Evolutionary conservation across 495 filamentous ascomycete genomes (phyloP).

Genomic region (Monascus purpureus): DNA sequence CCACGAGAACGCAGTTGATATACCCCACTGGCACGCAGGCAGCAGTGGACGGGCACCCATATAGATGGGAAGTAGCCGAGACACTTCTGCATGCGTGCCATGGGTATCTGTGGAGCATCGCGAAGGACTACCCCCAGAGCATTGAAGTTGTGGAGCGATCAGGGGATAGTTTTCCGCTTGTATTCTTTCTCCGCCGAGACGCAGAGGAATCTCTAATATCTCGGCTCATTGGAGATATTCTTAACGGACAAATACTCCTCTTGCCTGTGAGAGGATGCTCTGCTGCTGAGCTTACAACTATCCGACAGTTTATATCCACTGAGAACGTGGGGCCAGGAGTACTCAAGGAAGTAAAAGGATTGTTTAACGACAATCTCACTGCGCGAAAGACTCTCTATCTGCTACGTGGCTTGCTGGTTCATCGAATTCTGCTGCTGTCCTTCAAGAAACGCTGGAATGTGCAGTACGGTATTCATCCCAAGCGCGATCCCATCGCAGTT

Average conservation of each 20-base stretch:
- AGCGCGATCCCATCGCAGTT: conserved; percentile 43
- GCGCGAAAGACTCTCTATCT: conserved; percentile 27
- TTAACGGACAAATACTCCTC: conserved; percentile 2
- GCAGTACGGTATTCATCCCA: conserved; percentile 46
- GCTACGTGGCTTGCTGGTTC: conserved; percentile 45
- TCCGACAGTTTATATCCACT: conserved; percentile 2
- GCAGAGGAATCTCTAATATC: conserved; percentile 5
- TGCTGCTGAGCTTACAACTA: neutral
- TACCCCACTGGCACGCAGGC: conserved; percentile 49
- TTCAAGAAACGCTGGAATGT: conserved; percentile 59
- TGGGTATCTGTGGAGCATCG: conserved; percentile 9
- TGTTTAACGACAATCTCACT: neutral
- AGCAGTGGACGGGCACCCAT: conserved; percentile 40
- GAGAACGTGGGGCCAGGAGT: neutral
- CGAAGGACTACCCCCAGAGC: conserved; percentile 12
- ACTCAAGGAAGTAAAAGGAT: neutral
- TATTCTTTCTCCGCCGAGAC: conserved; percentile 9
- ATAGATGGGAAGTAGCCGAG: conserved; percentile 45
- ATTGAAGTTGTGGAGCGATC: conserved; percentile 19
- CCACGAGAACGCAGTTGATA: conserved; percentile 44
- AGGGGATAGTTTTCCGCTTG: conserved; percentile 8
- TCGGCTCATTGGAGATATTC: conserved; percentile 6
- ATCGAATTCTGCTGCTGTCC: conserved; percentile 38
- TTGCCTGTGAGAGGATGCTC: conserved; percentile 1
- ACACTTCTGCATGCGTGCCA: conserved; percentile 32